A percentile compares a stretch with the other conserved stretches of the same genome.
Evolutionary conservation across 1,139 yeast species (phyloP).

Genomic region (Ogataea hybrid): DNA sequence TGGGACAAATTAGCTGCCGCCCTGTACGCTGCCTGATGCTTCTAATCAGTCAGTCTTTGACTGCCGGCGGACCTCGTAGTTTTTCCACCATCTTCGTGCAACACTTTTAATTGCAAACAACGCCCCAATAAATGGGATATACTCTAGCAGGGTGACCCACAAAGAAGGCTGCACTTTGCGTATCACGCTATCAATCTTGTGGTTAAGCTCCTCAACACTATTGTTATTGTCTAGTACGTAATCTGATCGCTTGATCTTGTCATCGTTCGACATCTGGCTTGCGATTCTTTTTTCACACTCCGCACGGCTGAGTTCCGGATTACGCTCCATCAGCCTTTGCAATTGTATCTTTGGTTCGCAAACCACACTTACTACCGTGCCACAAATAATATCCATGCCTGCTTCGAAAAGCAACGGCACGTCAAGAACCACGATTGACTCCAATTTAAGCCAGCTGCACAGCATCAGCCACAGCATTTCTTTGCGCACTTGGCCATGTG

Average conservation of each 20-base stretch:
- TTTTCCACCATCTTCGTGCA: background rate
- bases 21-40: too few species aligned
- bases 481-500: conserved; percentile 85
- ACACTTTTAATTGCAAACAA: conserved; percentile 40
- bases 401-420: conserved; percentile 90
- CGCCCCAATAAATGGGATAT: conserved; percentile 59
- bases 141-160: conserved; percentile 38
- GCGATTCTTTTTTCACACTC: conserved; percentile 73
- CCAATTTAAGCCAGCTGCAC: conserved; percentile 49
- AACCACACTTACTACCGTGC: conserved; percentile 63
- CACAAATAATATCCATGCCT: conserved; percentile 69
- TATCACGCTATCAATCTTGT: conserved; percentile 47
- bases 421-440: conserved; percentile 69
- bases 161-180: conserved; percentile 45
- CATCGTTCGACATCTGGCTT: conserved; percentile 70
- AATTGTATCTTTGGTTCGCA: conserved; percentile 61
- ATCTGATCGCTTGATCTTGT: conserved; percentile 61
- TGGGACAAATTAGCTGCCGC: background rate
- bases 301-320: conserved; percentile 59
- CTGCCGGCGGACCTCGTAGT: background rate
- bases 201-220: conserved; percentile 46
- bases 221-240: conserved; percentile 65
- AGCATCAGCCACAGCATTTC: conserved; percentile 62
- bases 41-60: background rate
- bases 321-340: conserved; percentile 60